Evolutionary conservation across 192 early-diverging fungal species (phyloP).

Genomic region (Podila clonocystis): DNA sequence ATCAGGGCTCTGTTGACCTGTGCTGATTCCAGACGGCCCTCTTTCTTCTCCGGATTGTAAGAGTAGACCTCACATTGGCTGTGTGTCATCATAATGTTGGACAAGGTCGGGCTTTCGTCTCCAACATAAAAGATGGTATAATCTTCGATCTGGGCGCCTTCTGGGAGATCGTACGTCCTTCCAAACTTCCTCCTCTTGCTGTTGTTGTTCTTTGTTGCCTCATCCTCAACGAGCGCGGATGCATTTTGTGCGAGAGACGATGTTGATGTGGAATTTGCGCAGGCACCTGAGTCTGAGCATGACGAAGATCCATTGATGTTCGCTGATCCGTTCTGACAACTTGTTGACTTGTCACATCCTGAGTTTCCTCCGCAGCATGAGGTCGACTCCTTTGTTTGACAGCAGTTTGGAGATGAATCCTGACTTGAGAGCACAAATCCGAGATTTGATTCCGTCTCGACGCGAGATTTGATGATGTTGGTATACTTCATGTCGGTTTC

Average conservation of each 20-base stretch:
- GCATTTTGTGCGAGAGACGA: no score
- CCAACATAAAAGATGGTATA: conserved; percentile 89
- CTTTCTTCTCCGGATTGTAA: conserved; percentile 72
- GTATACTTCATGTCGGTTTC: conserved; percentile 24
- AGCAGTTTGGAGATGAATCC: not conserved
- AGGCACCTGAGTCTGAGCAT: not conserved
- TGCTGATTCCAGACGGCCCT: conserved; percentile 63
- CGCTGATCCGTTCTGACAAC: conserved; percentile 2
- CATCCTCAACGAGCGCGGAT: not conserved
- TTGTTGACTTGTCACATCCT: not conserved
- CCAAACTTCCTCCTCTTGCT: conserved; percentile 53
- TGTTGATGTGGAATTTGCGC: conserved; percentile 2
- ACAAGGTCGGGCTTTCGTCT: conserved; percentile 79
- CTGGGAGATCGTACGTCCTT: conserved; percentile 63
- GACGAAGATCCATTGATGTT: not conserved
- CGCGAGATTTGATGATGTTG: conserved; percentile 53
- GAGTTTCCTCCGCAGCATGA: not conserved
- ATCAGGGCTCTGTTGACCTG: conserved; percentile 68
- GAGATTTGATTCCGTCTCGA: conserved; percentile 56
- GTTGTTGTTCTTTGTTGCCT: not conserved
- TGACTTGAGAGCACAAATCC: conserved; percentile 24
- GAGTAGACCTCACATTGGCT: conserved; percentile 68
- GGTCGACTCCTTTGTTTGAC: conserved; percentile 2
- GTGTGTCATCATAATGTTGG: conserved; percentile 89
- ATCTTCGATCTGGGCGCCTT: conserved; percentile 60